A percentile compares a stretch with the other conserved stretches of the same genome.
Conservation (phyloP, 805 yeast genomes). For the Yamadazyma laniorum region DNA sequence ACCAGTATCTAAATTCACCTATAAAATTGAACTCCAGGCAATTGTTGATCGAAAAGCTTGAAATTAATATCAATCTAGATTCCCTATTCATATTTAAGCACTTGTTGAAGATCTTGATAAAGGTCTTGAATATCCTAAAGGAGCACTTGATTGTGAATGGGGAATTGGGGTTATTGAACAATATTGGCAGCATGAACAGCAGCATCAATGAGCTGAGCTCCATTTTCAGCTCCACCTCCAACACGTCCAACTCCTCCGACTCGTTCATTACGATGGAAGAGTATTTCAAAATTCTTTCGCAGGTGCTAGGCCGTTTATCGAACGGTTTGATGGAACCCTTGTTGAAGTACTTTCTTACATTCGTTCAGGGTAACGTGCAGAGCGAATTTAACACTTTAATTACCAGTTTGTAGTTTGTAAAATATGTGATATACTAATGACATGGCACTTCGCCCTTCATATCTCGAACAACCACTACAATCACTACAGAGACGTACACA, state of each 20-base stretch:
- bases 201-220: constrained; percentile 27
- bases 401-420: constrained; percentile 10
- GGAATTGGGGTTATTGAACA: constrained; percentile 5
- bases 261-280: constrained; percentile 28
- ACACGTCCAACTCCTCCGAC: constrained; percentile 21
- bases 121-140: constrained; percentile 25
- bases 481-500: no score
- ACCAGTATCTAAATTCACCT: constrained; percentile 29
- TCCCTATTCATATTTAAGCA: constrained; percentile 37
- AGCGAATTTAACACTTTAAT: constrained; percentile 31
- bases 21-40: constrained; percentile 40
- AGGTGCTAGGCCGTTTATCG: constrained; percentile 27
- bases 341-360: constrained; percentile 25
- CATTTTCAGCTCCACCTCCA: constrained; percentile 34
- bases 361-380: constrained; percentile 30
- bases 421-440: not conserved
- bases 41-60: constrained; percentile 42
- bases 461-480: no score
- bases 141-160: constrained; percentile 20
- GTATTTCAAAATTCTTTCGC: constrained; percentile 26
- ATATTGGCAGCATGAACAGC: not conserved
- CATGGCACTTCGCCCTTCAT: no score
- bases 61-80: constrained; percentile 41
- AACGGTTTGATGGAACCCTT: constrained; percentile 42
- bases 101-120: constrained; percentile 27